phyloP scores from a whole-genome alignment of 2,329 filamentous ascomycete genomes.

The Sclerotiophoma versabilis region DNA sequence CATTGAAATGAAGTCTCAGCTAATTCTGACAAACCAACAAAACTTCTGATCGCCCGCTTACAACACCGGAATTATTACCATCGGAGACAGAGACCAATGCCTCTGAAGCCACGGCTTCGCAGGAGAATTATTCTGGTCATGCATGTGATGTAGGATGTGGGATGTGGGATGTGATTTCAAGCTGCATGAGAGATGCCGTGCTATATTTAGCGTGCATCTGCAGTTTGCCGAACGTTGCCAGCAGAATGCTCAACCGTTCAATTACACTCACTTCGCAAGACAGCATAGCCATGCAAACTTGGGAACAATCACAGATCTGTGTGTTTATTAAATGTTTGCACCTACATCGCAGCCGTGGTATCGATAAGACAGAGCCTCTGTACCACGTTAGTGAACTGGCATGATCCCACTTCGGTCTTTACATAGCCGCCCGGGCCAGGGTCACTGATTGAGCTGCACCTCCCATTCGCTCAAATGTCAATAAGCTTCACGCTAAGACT shows the following conservation, averaged over 20 bases:
- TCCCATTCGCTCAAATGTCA: slow-evolving; percentile 26
- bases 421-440: slow-evolving; percentile 19
- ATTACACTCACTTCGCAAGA: neutral
- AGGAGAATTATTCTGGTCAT: slow-evolving; percentile 11
- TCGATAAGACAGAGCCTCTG: slow-evolving; percentile 16
- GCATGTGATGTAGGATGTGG: slow-evolving; percentile 16
- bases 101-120: neutral
- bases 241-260: neutral
- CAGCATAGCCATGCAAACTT: neutral
- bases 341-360: neutral
- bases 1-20: too few relatives aligned
- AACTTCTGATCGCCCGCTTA: neutral
- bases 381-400: slow-evolving; percentile 1
- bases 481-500: slow-evolving; percentile 26
- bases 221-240: neutral
- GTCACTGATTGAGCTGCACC: slow-evolving; percentile 4
- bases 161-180: slow-evolving; percentile 12
- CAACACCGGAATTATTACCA: neutral
- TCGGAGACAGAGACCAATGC: neutral
- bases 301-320: neutral
- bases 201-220: slow-evolving; percentile 17
- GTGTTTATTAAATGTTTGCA: neutral
- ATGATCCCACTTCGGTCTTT: slow-evolving; percentile 13
- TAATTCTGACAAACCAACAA: neutral
- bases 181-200: slow-evolving; percentile 13